phyloP scores from a whole-genome alignment of 1,139 yeast species.

The Yamadazyma triangularis region DNA sequence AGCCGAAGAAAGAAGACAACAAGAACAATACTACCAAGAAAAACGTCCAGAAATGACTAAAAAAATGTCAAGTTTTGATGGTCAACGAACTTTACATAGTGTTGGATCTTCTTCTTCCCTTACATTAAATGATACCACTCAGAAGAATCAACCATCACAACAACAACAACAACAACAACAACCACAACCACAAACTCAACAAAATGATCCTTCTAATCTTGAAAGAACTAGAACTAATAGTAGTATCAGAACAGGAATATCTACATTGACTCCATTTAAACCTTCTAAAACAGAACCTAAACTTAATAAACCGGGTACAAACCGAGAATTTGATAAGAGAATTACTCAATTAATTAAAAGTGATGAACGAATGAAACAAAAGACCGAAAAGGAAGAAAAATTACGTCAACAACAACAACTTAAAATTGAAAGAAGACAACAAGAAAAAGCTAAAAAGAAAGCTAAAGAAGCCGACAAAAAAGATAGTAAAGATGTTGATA shows the following conservation, averaged over 20 bases:
- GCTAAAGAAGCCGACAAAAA: constrained; percentile 8
- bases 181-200: constrained; percentile 2
- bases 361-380: constrained; percentile 24
- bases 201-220: constrained; percentile 6
- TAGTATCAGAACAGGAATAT: constrained; percentile 20
- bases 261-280: constrained; percentile 27
- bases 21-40: neutral
- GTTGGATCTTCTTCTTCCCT: neutral
- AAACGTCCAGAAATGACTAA: constrained; percentile 6
- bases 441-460: constrained; percentile 9
- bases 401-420: constrained; percentile 8
- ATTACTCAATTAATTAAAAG: constrained; percentile 26
- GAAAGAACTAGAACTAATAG: constrained; percentile 23
- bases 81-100: constrained; percentile 7
- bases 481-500: constrained; percentile 1
- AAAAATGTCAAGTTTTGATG: constrained; percentile 8
- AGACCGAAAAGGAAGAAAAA: constrained; percentile 20
- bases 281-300: constrained; percentile 18
- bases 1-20: constrained; percentile 6
- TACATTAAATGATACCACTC: neutral
- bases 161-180: neutral
- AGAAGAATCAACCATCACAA: neutral
- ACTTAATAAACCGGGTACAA: constrained; percentile 10
- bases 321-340: constrained; percentile 28
- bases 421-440: constrained; percentile 10